Percentiles rank a stretch among this genome's conserved stretches.
These are phyloP conservation scores for Agrocybe praecox DNA, from an alignment of 768 basidiomycete species.

Conservation along the genomic window DNA sequence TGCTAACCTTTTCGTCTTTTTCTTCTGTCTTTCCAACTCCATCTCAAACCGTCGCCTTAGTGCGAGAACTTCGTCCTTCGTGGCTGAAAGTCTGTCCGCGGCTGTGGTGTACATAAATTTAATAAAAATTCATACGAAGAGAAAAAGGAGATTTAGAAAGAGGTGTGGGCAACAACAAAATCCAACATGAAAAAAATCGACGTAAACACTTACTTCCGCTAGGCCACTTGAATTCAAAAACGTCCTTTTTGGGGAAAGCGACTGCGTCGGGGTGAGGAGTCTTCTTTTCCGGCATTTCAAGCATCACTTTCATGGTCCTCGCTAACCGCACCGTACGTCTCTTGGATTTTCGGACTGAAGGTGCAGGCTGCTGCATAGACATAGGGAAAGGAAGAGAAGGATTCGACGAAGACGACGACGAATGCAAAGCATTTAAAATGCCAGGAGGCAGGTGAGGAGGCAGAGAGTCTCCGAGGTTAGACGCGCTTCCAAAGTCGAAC, in stretches of 20 bases:
- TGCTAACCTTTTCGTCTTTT: constrained; percentile 58
- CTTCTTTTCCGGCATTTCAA: constrained; percentile 31
- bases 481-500: neutral
- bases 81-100: constrained; percentile 69
- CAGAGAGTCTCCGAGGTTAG: neutral
- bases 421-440: neutral
- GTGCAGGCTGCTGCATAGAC: constrained; percentile 14
- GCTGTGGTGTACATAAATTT: constrained; percentile 40
- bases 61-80: constrained; percentile 66
- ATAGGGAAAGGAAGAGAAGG: neutral
- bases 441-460: neutral
- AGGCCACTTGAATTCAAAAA: constrained; percentile 63
- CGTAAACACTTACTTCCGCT: constrained; percentile 71
- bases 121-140: neutral
- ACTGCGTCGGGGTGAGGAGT: constrained; percentile 40
- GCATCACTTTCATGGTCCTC: constrained; percentile 43
- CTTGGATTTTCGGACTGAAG: constrained; percentile 55
- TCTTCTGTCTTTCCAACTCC: constrained; percentile 73
- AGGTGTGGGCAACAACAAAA: constrained; percentile 15
- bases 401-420: neutral
- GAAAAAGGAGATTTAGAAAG: constrained; percentile 10
- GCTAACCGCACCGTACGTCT: constrained; percentile 52
- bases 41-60: constrained; percentile 72
- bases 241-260: constrained; percentile 47
- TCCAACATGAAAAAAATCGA: constrained; percentile 19